Evolutionary conservation across 306 rosid species (phyloP).

Genomic region (Leucaena leucocephala): DNA sequence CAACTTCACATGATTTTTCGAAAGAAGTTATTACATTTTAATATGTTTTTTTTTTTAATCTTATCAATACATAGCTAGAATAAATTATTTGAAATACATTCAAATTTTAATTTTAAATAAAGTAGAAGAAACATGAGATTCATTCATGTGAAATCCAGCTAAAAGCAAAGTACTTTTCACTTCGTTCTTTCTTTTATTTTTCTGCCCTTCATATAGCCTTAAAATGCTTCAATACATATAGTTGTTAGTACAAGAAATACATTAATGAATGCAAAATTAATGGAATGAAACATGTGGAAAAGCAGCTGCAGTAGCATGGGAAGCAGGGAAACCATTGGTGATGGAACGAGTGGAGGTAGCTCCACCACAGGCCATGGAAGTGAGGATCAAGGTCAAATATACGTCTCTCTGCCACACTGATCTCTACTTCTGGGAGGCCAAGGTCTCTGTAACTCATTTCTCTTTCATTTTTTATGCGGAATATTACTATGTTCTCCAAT

Average conservation of each 20-base stretch:
- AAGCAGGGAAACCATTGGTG: slow-evolving; percentile 41
- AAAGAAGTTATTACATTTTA: background rate
- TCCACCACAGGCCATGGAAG: slow-evolving; percentile 43
- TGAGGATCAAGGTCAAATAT: slow-evolving; percentile 38
- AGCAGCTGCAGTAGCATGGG: slow-evolving; percentile 44
- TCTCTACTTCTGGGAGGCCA: slow-evolving; percentile 58
- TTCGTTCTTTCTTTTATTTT: too few species aligned
- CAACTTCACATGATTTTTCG: background rate
- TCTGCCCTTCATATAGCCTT: background rate
- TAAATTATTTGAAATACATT: background rate
- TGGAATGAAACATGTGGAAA: background rate
- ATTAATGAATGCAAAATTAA: background rate
- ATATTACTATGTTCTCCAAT: background rate
- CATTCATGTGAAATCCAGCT: background rate
- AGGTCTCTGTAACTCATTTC: slow-evolving; percentile 25
- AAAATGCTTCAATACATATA: background rate
- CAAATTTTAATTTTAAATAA: background rate
- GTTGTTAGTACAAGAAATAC: background rate
- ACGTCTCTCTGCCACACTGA: slow-evolving; percentile 54
- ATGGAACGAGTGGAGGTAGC: slow-evolving; percentile 43
- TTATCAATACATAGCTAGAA: too few species aligned
- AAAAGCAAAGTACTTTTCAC: too few species aligned
- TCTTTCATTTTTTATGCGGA: background rate
- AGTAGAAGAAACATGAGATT: background rate
- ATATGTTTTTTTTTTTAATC: background rate